A percentile compares a stretch with the other conserved stretches of the same genome.
These are phyloP conservation scores for Kitagawia praeruptora DNA, from an alignment of 129 eudicot species.

Conservation along the genomic window DNA sequence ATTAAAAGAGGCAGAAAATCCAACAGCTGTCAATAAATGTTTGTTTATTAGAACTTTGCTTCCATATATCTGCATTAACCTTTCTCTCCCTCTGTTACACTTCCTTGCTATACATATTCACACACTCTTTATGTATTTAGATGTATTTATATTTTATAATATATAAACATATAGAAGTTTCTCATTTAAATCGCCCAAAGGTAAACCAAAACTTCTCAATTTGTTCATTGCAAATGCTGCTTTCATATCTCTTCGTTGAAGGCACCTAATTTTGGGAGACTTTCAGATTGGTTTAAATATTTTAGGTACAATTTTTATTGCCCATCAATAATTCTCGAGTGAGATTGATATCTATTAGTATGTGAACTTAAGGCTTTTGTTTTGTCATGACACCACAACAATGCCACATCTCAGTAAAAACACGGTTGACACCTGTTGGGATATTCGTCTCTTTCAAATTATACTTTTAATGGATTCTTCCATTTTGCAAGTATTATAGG, in stretches of 20 bases:
- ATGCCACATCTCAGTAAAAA: background rate
- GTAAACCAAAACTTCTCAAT: too few relatives aligned
- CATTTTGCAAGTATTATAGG: background rate
- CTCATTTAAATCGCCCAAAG: too few relatives aligned
- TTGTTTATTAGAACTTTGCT: background rate
- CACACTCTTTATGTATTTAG: too few relatives aligned
- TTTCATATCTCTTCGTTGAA: background rate
- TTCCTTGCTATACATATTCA: too few relatives aligned
- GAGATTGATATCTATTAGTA: background rate
- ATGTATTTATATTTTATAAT: too few relatives aligned
- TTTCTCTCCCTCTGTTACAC: too few relatives aligned
- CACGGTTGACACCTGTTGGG: background rate
- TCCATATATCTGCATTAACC: background rate
- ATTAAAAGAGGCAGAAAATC: background rate
- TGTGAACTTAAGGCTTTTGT: background rate
- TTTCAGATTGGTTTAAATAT: too few relatives aligned
- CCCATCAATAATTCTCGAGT: background rate
- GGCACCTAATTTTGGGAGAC: background rate
- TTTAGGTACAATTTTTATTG: background rate
- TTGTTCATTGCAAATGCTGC: too few relatives aligned
- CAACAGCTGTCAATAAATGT: background rate
- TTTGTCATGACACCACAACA: background rate
- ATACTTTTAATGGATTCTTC: background rate
- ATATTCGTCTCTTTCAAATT: background rate
- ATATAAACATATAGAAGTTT: too few relatives aligned